Percentiles rank a stretch among this genome's conserved stretches.
Evolutionary conservation across 352 stramenopile species (phyloP).

Genomic region (Pythium brachiatum): DNA sequence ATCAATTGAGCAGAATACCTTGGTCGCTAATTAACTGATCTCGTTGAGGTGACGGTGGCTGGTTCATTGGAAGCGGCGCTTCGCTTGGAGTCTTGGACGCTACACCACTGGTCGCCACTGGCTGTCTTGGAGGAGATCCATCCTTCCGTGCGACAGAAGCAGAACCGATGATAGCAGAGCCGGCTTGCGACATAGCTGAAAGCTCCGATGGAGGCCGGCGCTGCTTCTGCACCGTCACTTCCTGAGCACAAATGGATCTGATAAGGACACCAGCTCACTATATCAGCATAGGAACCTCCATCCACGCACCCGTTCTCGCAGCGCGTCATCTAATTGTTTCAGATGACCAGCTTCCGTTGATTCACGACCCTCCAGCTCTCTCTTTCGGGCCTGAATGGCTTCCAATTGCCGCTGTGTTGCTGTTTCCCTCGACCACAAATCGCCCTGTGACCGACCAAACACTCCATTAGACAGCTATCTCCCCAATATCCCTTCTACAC

Average conservation of each 20-base stretch:
- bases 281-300: neutral
- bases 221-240: conserved; percentile 8
- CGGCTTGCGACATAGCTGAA: conserved; percentile 12
- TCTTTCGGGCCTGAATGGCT: conserved; percentile 34
- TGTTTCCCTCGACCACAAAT: conserved; percentile 45
- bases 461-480: neutral
- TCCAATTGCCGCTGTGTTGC: conserved; percentile 45
- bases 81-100: neutral
- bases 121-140: too few relatives aligned
- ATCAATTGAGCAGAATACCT: neutral
- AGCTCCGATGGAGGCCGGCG: neutral
- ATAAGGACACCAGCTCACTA: neutral
- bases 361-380: conserved; percentile 36
- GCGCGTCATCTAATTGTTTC: conserved; percentile 25
- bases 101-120: neutral
- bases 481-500: neutral
- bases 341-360: conserved; percentile 35
- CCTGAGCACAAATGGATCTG: conserved; percentile 3
- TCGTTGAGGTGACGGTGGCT: neutral
- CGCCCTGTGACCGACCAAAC: conserved; percentile 12
- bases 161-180: neutral
- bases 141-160: neutral
- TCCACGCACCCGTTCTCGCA: conserved; percentile 28
- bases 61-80: neutral
- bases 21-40: neutral